Evolutionary conservation across 169 alveolate genomes (phyloP).

Genomic region (Cryptosporidium sp.): DNA sequence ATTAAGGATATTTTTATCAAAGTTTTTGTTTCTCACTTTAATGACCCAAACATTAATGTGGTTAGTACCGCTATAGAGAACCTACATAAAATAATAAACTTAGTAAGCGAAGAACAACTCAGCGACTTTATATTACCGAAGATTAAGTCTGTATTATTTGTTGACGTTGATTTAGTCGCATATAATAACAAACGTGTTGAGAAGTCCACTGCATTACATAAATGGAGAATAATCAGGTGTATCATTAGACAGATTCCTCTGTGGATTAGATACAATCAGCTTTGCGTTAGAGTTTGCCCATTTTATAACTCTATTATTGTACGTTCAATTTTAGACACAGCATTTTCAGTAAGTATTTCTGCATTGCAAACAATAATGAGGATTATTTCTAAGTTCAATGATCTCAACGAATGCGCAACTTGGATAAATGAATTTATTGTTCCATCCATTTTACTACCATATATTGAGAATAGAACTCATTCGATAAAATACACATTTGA

Average conservation of each 20-base stretch:
- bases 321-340: constrained; percentile 47
- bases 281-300: constrained; percentile 2
- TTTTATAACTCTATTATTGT: constrained; percentile 53
- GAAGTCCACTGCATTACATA: constrained; percentile 12
- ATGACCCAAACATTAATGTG: constrained; percentile 54
- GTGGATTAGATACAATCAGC: constrained; percentile 27
- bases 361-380: constrained; percentile 61
- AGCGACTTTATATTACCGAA: constrained; percentile 23
- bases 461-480: constrained; percentile 16
- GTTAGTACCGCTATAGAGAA: constrained; percentile 44
- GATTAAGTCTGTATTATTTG: constrained; percentile 32
- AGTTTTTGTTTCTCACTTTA: constrained; percentile 19
- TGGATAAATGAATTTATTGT: constrained; percentile 53
- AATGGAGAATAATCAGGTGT: constrained; percentile 59
- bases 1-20: constrained; percentile 10
- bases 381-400: constrained; percentile 20
- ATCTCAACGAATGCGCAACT: constrained; percentile 17
- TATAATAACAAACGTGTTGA: constrained; percentile 22
- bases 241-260: constrained; percentile 68
- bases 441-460: constrained; percentile 37
- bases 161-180: constrained; percentile 1
- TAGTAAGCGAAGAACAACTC: constrained; percentile 27
- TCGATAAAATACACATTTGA: constrained; percentile 50
- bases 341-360: constrained; percentile 47
- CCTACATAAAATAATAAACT: constrained; percentile 11